phyloP scores from a whole-genome alignment of 2,329 filamentous ascomycete species.

The Pseudogymnoascus sp. region DNA sequence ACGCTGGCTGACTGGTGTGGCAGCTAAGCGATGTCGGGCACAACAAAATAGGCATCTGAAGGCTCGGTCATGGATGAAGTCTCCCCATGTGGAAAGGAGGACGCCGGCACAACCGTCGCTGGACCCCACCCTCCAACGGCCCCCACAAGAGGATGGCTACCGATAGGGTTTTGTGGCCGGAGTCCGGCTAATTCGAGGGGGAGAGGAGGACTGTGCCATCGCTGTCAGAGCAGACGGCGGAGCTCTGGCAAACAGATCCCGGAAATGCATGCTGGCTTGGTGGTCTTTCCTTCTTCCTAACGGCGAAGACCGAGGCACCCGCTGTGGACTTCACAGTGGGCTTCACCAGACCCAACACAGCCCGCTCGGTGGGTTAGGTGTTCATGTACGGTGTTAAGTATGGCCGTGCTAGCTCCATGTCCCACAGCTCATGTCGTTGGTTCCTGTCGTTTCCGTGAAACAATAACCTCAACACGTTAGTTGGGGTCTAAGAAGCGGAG shows the following conservation, averaged over 20 bases:
- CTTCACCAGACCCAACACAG: neutral
- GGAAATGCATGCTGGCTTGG: neutral
- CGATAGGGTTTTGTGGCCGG: neutral
- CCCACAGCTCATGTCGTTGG: neutral
- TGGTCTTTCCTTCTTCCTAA: neutral
- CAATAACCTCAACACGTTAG: neutral
- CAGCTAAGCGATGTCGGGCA: neutral
- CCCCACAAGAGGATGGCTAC: constrained; percentile 4
- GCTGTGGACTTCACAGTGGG: neutral
- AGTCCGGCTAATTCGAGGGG: constrained; percentile 8
- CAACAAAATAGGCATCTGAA: constrained; percentile 8
- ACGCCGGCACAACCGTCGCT: neutral
- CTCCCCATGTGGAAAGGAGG: neutral
- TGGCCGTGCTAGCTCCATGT: neutral
- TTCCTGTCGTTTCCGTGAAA: neutral
- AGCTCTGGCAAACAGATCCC: neutral
- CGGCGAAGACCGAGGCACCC: constrained; percentile 1
- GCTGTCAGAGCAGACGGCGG: constrained; percentile 3
- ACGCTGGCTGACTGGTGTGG: neutral
- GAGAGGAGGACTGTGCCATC: neutral
- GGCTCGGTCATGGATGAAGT: neutral
- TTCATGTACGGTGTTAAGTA: neutral
- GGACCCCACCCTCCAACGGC: neutral
- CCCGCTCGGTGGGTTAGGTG: neutral
- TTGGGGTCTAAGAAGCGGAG: constrained; percentile 7